phyloP scores from a whole-genome alignment of 352 stramenopile species.

The Pythium periplocum region DNA sequence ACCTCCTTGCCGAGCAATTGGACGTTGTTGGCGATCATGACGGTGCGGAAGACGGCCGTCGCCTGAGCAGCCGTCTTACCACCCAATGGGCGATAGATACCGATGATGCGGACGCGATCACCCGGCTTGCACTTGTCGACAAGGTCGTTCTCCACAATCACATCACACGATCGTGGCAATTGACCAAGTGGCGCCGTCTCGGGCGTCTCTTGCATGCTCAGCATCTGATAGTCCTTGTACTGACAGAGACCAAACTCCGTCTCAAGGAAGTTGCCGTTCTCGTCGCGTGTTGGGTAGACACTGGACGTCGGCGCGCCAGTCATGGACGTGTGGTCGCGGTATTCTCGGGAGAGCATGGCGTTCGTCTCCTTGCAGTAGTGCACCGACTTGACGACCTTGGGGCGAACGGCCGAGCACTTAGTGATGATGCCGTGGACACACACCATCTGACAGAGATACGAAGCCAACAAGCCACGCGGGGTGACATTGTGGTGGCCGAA shows the following conservation, averaged over 20 bases:
- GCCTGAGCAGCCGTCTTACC: constrained; percentile 69
- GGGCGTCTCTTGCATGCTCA: constrained; percentile 83
- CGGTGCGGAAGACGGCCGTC: constrained; percentile 93
- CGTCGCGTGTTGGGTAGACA: constrained; percentile 95
- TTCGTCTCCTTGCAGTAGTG: constrained; percentile 98
- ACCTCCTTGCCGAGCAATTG: constrained; percentile 92
- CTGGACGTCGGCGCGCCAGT: constrained; percentile 82
- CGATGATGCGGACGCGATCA: constrained; percentile 93
- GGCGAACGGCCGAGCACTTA: constrained; percentile 95
- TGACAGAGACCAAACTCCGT: constrained; percentile 97
- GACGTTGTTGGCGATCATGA: constrained; percentile 96
- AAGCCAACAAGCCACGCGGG: constrained; percentile 90
- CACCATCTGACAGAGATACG: constrained; percentile 92
- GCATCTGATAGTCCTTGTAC: constrained; percentile 98
- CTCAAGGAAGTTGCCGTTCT: constrained; percentile 95
- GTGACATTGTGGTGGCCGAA: constrained; percentile 92
- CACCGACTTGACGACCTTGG: constrained; percentile 96
- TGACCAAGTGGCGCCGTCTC: constrained; percentile 96
- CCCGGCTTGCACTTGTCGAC: constrained; percentile 99
- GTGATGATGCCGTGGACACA: constrained; percentile 99
- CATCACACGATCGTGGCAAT: constrained; percentile 95
- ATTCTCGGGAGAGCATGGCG: constrained; percentile 89
- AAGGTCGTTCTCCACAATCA: constrained; percentile 98
- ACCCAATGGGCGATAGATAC: constrained; percentile 92
- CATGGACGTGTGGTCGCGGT: constrained; percentile 96